phyloP scores from a whole-genome alignment of 352 stramenopile genomes.

The Elongisporangium prolatum region DNA sequence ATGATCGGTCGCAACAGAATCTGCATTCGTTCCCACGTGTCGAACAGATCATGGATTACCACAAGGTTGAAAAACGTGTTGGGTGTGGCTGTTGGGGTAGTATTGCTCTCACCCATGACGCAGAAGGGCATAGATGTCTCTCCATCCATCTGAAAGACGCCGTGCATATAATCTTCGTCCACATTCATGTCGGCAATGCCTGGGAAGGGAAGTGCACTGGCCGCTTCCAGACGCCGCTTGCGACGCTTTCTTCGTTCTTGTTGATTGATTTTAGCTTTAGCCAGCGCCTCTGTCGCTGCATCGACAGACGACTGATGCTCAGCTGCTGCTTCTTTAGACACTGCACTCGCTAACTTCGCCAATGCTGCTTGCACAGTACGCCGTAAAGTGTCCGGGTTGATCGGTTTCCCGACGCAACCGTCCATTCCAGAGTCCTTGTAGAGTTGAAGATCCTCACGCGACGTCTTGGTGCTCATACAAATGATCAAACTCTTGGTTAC shows the following conservation, averaged over 20 bases:
- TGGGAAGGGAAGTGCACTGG: slow-evolving; percentile 37
- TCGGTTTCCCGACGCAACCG: slow-evolving; percentile 85
- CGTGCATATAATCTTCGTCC: slow-evolving; percentile 41
- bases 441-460: slow-evolving; percentile 60
- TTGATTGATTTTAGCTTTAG: slow-evolving; percentile 38
- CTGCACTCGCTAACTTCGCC: slow-evolving; percentile 5
- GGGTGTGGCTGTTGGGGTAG: slow-evolving; percentile 10
- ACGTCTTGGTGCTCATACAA: slow-evolving; percentile 61
- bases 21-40: slow-evolving; percentile 92
- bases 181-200: slow-evolving; percentile 40
- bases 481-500: slow-evolving; percentile 37
- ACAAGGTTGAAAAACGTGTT: slow-evolving; percentile 93
- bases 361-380: slow-evolving; percentile 84
- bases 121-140: slow-evolving; percentile 91
- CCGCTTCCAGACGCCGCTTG: slow-evolving; percentile 33
- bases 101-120: slow-evolving; percentile 53
- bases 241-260: slow-evolving; percentile 26
- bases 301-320: slow-evolving; percentile 7
- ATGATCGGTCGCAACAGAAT: slow-evolving; percentile 92
- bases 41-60: slow-evolving; percentile 94
- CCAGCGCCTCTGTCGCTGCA: slow-evolving; percentile 31
- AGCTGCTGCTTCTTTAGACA: not conserved
- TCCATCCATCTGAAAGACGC: slow-evolving; percentile 89
- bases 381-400: slow-evolving; percentile 54
- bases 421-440: slow-evolving; percentile 92